Evolutionary conservation across 371 early-diverging fungal genomes (phyloP), one percentile per base, ranked within the genome.

Genomic region (Dinochytrium kinnereticum): DNA sequence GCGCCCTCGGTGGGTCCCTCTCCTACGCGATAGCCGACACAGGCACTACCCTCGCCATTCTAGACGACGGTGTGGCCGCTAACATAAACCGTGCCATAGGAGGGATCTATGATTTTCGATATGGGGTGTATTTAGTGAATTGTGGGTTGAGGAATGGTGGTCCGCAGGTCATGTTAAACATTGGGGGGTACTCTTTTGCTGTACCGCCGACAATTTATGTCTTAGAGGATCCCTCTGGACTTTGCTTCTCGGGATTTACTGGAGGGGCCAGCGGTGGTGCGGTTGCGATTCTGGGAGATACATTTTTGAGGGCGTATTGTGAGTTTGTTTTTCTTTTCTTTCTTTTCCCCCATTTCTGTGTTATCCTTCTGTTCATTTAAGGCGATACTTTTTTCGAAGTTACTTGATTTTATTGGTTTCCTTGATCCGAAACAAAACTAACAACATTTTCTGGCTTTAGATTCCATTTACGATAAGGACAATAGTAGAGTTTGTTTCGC

Each of bases 161-260:
- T 68, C 84, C 86, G 38, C 85, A 95, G 74, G n/a, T n/a, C n/a
- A n/a, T n/a, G n/a, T n/a, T n/a, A n/a, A 80, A 76, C 33, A 91
- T 95, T 78, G 85, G 81, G 66, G 90, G 90, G 38, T 85, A 86
- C 26, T 76, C 82, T 28, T 92, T 88, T 40, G 70, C 70, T 26
- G 80, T 93, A 64, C 77, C 81, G 13, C 40, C 76, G 21, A 33
- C 19, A 50, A 50, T 64, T 59, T 80, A 80, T 57, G 72, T 80
- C 19, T 34, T 75, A 7, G 30, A 51, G 37, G 71, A 73, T 61
- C 76, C 77, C 15, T 69, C 67, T 68, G 79, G 87, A 55, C 87
- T 88, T 77, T 96, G 97, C 78, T 87, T 94, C 40, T 92, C 93
- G 51, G 95, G 93, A 15, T 94, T 96, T 81, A 92, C 92, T 90